Base-by-base conservation (phyloP, 805 yeast species). In the Kodamaea kakaduensis region DNA sequence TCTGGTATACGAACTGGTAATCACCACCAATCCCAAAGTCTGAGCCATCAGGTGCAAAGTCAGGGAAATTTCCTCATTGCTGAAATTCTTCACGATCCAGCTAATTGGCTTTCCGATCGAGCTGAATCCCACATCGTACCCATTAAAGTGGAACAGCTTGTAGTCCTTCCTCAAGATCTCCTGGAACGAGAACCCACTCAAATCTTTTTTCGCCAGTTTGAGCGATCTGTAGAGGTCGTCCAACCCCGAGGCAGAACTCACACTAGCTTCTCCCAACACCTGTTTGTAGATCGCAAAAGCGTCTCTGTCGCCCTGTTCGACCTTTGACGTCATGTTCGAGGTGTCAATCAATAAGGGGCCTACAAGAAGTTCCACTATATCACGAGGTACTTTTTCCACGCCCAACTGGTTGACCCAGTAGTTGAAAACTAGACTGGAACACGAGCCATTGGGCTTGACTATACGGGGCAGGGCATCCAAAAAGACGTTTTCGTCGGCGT, bases 111-210 rank as follows among this genome's bases (percentile, higher is more conserved):
- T 80, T 2, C 82, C 84, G 7, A 81, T 60, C 0, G 96, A 82
- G 31, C 89, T 75, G 48, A 90, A 81, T 0, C 97, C 97, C 9
- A 87, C 66, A 4, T 52, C 52, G 7, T 50, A 46, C 7, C 58
- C 65, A 17, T 44, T 39, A 30, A 54, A 51, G n/a, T 42, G 38
- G 62, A 82, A 88, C 49, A 77, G 77, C 53, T 90, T 90, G 59
- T 84, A 90, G 54, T 90, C 98, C 56, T 88, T 89, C 29, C 80
- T 64, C 25, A 93, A 61, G 5, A 93, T 57, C 34, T 87, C 94
- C 4, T 47, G 47, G 4, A 78, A 56, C 1, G 74, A 49, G 23
- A 93, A 64, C 0, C 86, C 88, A 3, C 56, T 53, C 23, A 89
- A 62, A 49, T 85, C 75, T 38, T 71, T 70, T 53, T 87, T 89